These are phyloP conservation scores for Leucoagaricus sp. DNA, from an alignment of 1,284 basidiomycete genomes.

Conservation along the genomic window DNA sequence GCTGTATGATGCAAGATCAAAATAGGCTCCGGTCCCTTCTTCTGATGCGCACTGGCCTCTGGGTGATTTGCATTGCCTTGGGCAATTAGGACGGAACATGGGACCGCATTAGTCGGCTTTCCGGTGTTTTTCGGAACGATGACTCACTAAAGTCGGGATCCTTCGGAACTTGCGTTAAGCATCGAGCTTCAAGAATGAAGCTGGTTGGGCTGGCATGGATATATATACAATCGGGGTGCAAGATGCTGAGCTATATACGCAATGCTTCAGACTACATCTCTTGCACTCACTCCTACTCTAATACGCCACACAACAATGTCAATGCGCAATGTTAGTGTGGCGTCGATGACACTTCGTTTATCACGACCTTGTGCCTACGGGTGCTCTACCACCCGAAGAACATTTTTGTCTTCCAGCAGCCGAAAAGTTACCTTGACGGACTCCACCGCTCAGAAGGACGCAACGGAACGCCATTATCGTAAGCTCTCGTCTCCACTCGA, in stretches of 20 bases:
- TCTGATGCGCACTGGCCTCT: neutral
- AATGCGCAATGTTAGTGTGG: slow-evolving; percentile 1
- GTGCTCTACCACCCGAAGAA: neutral
- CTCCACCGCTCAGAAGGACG: slow-evolving; percentile 16
- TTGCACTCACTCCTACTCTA: neutral
- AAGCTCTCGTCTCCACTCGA: neutral
- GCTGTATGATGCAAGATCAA: no score
- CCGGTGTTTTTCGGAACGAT: slow-evolving; percentile 9
- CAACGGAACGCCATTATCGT: slow-evolving; percentile 14
- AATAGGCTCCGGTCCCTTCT: neutral
- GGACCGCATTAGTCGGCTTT: neutral
- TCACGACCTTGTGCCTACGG: neutral
- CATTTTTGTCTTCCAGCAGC: slow-evolving; percentile 3
- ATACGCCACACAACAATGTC: slow-evolving; percentile 7
- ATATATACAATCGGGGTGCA: neutral
- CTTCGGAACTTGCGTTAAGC: slow-evolving; percentile 5
- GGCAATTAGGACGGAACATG: no score
- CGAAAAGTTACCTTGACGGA: neutral
- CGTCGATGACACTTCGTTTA: neutral
- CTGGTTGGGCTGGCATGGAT: neutral
- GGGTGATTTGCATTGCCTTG: neutral
- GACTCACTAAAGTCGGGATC: slow-evolving; percentile 8
- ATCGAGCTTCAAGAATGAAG: neutral
- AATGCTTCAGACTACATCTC: slow-evolving; percentile 13
- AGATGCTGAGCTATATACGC: neutral